Conservation (phyloP, 108 stramenopile species). For the Fragilariopsis cylindrus region DNA sequence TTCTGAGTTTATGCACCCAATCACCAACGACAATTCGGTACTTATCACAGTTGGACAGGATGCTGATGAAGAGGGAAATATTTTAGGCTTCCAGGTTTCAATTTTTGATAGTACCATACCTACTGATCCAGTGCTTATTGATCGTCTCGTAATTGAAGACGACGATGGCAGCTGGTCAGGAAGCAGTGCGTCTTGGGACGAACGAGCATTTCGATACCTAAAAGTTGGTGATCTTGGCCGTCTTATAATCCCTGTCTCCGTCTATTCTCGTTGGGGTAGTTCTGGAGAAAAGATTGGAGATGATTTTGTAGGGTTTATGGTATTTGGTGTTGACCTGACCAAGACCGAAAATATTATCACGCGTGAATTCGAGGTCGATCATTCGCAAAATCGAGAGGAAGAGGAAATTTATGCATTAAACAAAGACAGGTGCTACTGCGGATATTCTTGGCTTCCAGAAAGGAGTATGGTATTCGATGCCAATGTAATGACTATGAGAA, state of each 20-base stretch:
- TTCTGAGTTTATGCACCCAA: slow-evolving; percentile 55
- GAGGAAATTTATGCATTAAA: background rate
- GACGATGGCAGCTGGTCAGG: slow-evolving; percentile 22
- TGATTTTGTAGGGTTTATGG: slow-evolving; percentile 49
- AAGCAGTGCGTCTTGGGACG: slow-evolving; percentile 44
- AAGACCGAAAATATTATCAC: slow-evolving; percentile 21
- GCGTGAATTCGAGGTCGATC: slow-evolving; percentile 37
- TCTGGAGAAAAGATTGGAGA: too few relatives aligned
- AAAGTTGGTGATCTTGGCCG: slow-evolving; percentile 24
- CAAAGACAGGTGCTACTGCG: slow-evolving; percentile 19
- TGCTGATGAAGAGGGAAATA: slow-evolving; percentile 38
- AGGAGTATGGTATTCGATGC: slow-evolving; percentile 53
- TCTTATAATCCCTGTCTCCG: slow-evolving; percentile 48
- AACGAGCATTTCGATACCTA: slow-evolving; percentile 49
- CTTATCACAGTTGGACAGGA: slow-evolving; percentile 57
- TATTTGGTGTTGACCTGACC: slow-evolving; percentile 34
- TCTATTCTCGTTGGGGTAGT: slow-evolving; percentile 19
- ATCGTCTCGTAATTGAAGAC: slow-evolving; percentile 35
- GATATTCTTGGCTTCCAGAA: slow-evolving; percentile 18
- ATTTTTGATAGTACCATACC: slow-evolving; percentile 48
- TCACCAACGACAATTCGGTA: slow-evolving; percentile 37
- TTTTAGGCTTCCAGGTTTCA: slow-evolving; percentile 44
- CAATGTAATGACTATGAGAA: slow-evolving; percentile 45
- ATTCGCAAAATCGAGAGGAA: slow-evolving; percentile 8
- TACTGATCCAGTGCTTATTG: slow-evolving; percentile 22